Base-by-base conservation (phyloP, 2,329 filamentous ascomycete species). In the Verticillium longisporum region DNA sequence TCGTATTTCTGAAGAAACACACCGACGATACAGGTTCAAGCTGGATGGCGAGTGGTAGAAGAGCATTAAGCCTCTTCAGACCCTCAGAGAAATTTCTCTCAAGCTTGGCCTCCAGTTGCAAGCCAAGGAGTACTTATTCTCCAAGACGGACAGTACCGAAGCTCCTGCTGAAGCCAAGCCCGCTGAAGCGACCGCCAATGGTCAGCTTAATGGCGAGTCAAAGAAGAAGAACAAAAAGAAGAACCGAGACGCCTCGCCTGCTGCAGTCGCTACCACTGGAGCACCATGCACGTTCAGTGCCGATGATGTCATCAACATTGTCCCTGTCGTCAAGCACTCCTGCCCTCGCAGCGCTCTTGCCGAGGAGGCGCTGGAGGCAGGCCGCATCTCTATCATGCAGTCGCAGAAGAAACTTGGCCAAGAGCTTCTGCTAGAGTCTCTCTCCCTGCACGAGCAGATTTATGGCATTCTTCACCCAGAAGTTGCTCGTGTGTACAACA, bases 391-490 rank as follows among this genome's bases (percentile, higher is more conserved):
- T n/a, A 88, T 99, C 63, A 86, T 95, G 68, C 94, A 98, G 73
- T 89, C 91, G 72, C 92, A 99, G 80, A 94, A 91, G 78, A 95
- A 97, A 77, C 86, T 99, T 55, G 95, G 95, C 50, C 93, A 97
- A 75, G 95, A 99, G 75, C 84, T 99, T 61, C 84, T 99, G 34
- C 80, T 98, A n/a, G 95, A 99, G 76, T 97, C 93, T 41, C 80
- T 99, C 63, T 97, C 95, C 55, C 81, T 99, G 54, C 94, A 99
- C 71, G 95, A 99, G 80, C 95, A 99, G 75, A 98, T 99, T 67
- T 99, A 99, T 70, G 95, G 95, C 63, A 96, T 98, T 61, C 83
- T 99, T 32, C 95, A 99, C 73, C 93, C 95, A 1, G 95, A 99
- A 77, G 94, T 98, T 62, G 95, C 94, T 56, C 88, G 93, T 65